phyloP scores from a whole-genome alignment of 257 asterid species.

The Przewalskia tangutica region DNA sequence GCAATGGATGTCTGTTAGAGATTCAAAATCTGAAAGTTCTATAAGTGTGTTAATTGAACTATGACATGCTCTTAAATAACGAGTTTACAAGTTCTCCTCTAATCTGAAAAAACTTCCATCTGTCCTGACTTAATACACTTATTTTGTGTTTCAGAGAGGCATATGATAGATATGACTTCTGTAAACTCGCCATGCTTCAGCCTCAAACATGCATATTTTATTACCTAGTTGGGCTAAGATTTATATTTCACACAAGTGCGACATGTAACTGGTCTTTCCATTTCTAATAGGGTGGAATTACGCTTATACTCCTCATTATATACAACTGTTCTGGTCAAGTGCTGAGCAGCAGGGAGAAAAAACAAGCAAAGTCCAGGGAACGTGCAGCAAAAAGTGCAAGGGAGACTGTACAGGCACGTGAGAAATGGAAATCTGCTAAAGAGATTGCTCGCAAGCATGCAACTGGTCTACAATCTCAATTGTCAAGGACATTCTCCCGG shows the following conservation, averaged over 20 bases:
- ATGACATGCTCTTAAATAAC: not conserved
- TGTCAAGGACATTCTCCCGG: constrained; percentile 84
- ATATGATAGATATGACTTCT: not conserved
- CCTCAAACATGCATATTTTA: constrained; percentile 3
- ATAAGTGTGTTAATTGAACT: not conserved
- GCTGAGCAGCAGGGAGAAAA: constrained; percentile 61
- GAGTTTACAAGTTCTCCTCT: not conserved
- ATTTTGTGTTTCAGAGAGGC: not conserved
- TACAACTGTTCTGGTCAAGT: constrained; percentile 97
- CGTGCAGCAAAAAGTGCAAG: constrained; percentile 85
- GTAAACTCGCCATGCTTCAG: not conserved
- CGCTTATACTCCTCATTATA: constrained; percentile 68
- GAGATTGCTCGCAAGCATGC: constrained; percentile 65
- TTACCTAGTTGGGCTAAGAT: not conserved
- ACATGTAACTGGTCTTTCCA: not conserved
- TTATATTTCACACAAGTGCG: not conserved
- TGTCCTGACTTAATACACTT: not conserved
- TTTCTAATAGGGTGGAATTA: constrained; percentile 54
- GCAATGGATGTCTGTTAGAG: not conserved
- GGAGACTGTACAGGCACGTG: constrained; percentile 81
- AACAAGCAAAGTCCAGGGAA: constrained; percentile 87
- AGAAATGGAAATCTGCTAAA: constrained; percentile 88
- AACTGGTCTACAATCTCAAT: constrained; percentile 37
- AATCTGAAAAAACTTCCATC: not conserved
- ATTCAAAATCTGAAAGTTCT: not conserved